phyloP scores from a whole-genome alignment of 2,329 filamentous ascomycete species.

The Zymoseptoria brevis region DNA sequence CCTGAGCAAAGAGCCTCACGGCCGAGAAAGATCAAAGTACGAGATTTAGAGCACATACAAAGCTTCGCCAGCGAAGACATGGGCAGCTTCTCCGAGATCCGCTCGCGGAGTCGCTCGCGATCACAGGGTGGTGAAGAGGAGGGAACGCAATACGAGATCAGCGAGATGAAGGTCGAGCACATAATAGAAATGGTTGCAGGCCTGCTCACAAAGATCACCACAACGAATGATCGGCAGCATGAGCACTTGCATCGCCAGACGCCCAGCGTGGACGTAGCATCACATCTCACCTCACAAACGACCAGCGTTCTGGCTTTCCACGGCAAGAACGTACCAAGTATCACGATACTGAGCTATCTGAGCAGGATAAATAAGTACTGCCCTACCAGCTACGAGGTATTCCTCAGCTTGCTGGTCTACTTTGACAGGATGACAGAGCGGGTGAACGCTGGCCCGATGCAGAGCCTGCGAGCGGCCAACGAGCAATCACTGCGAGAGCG shows the following conservation, averaged over 20 bases:
- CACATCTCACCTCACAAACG: conserved; percentile 55
- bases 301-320: conserved; percentile 86
- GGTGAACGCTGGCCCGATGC: conserved; percentile 73
- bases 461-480: conserved; percentile 50
- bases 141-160: conserved; percentile 77
- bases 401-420: conserved; percentile 88
- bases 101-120: conserved; percentile 30
- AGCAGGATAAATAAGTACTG: conserved; percentile 98
- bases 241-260: conserved; percentile 76
- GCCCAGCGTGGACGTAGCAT: conserved; percentile 51
- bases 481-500: conserved; percentile 37
- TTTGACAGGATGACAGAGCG: conserved; percentile 98
- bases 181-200: conserved; percentile 99
- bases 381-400: conserved; percentile 96
- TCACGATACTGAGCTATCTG: conserved; percentile 92
- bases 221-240: conserved; percentile 90
- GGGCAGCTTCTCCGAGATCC: conserved; percentile 48
- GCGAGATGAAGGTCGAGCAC: conserved; percentile 91
- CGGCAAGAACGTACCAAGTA: conserved; percentile 94
- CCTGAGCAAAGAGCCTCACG: conserved; percentile 32
- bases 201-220: conserved; percentile 91
- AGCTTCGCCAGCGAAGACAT: conserved; percentile 73
- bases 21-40: conserved; percentile 64
- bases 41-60: conserved; percentile 84
- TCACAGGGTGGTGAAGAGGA: conserved; percentile 43